Percentiles rank a stretch among this genome's conserved stretches.
Conservation (phyloP, 108 stramenopile genomes). For the Epipyxis sp. region DNA sequence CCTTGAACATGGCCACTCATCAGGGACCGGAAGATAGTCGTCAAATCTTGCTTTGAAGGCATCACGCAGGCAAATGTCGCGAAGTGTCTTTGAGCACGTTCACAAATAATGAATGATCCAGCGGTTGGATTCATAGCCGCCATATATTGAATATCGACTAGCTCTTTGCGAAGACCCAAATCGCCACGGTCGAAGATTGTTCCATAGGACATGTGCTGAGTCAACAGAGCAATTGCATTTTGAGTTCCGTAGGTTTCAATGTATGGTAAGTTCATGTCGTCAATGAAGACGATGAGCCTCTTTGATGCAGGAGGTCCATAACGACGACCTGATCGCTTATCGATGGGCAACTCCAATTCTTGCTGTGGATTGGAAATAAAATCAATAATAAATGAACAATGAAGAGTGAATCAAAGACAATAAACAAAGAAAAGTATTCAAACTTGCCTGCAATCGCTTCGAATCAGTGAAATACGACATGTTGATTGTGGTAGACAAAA, state of each 20-base stretch:
- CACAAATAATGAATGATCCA: conserved; percentile 75
- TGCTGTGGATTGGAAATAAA: too few relatives aligned
- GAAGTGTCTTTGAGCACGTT: conserved; percentile 78
- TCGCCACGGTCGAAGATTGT: conserved; percentile 78
- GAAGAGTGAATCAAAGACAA: too few relatives aligned
- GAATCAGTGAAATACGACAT: conserved; percentile 83
- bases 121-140: conserved; percentile 85
- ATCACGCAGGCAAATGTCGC: conserved; percentile 72
- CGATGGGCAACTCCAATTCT: conserved; percentile 74
- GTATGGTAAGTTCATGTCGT: conserved; percentile 86
- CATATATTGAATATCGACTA: conserved; percentile 78
- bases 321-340: conserved; percentile 72
- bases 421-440: too few relatives aligned
- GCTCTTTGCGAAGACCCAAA: conserved; percentile 73
- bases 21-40: conserved; percentile 70
- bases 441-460: conserved; percentile 56
- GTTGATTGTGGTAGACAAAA: conserved; percentile 70
- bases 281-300: conserved; percentile 72
- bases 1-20: conserved; percentile 70
- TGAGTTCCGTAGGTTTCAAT: conserved; percentile 85
- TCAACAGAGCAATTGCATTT: conserved; percentile 76
- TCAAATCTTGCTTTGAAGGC: conserved; percentile 70
- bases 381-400: too few relatives aligned
- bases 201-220: conserved; percentile 76
- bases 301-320: conserved; percentile 78